These are phyloP conservation scores for Saturnispora serradocipensis DNA, from an alignment of 805 yeast species.

Conservation along the genomic window DNA sequence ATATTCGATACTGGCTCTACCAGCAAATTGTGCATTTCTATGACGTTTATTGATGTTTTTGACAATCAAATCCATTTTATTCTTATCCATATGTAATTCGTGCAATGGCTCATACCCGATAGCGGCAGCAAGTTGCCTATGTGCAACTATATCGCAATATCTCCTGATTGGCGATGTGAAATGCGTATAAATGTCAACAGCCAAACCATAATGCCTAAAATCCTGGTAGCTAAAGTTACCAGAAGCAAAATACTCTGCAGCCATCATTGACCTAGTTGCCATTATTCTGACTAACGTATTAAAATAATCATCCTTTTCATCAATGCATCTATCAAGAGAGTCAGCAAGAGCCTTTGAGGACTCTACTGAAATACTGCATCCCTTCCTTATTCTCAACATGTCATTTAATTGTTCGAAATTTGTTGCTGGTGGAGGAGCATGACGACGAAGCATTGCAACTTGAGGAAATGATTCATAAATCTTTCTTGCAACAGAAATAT, in stretches of 20 bases:
- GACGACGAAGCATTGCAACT: slow-evolving; percentile 97
- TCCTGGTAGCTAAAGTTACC: slow-evolving; percentile 88
- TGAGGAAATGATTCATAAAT: slow-evolving; percentile 92
- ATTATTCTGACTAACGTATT: slow-evolving; percentile 88
- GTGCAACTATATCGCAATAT: slow-evolving; percentile 96
- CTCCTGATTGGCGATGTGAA: slow-evolving; percentile 98
- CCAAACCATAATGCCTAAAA: slow-evolving; percentile 93
- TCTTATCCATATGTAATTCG: slow-evolving; percentile 75
- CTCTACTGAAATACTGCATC: slow-evolving; percentile 66
- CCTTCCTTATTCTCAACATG: slow-evolving; percentile 74
- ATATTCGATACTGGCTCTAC: slow-evolving; percentile 94
- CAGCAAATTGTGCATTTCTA: slow-evolving; percentile 98
- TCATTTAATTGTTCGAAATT: slow-evolving; percentile 86
- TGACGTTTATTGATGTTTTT: slow-evolving; percentile 88
- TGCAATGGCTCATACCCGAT: slow-evolving; percentile 85
- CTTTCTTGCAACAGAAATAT: slow-evolving; percentile 89
- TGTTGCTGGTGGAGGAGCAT: slow-evolving; percentile 93
- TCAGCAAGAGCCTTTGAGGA: slow-evolving; percentile 89
- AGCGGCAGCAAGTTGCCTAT: slow-evolving; percentile 96
- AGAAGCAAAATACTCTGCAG: slow-evolving; percentile 93
- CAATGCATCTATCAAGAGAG: slow-evolving; percentile 81
- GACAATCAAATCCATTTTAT: slow-evolving; percentile 81
- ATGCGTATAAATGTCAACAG: slow-evolving; percentile 95
- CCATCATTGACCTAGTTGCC: slow-evolving; percentile 99
- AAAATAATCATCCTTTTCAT: slow-evolving; percentile 78